Conservation (phyloP, 2,329 filamentous ascomycete species). For the Elsinoe necatrix region DNA sequence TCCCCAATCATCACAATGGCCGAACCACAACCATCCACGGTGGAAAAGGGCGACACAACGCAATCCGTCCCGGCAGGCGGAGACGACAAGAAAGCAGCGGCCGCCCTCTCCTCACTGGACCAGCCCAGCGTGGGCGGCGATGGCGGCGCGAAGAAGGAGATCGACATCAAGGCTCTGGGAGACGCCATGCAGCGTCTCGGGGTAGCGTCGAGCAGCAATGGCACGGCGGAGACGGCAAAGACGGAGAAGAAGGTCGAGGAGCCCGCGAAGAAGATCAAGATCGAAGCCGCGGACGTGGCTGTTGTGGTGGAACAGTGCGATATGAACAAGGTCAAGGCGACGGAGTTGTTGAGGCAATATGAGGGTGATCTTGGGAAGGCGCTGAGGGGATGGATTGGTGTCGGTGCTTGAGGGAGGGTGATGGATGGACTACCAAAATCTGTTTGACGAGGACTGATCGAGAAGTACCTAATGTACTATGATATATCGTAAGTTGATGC, state of each 20-base stretch:
- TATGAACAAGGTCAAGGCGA: slow-evolving; percentile 61
- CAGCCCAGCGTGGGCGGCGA: slow-evolving; percentile 43
- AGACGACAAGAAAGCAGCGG: slow-evolving; percentile 69
- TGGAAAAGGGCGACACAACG: slow-evolving; percentile 53
- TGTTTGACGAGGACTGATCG: too few relatives aligned
- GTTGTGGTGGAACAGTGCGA: slow-evolving; percentile 68
- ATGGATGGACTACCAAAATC: too few relatives aligned
- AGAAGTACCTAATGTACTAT: too few relatives aligned
- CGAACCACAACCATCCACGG: slow-evolving; percentile 50
- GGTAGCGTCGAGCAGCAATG: slow-evolving; percentile 38
- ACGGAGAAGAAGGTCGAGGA: slow-evolving; percentile 23
- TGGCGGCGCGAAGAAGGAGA: slow-evolving; percentile 44
- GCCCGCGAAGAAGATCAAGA: slow-evolving; percentile 51
- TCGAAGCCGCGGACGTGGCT: slow-evolving; percentile 62
- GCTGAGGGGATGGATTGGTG: slow-evolving; percentile 9
- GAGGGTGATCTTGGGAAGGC: slow-evolving; percentile 48
- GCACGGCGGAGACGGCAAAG: slow-evolving; percentile 15
- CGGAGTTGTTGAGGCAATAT: slow-evolving; percentile 62
- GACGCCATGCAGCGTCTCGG: slow-evolving; percentile 61
- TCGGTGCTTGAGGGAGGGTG: slow-evolving; percentile 6
- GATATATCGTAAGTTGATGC: too few relatives aligned
- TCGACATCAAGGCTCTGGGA: slow-evolving; percentile 61
- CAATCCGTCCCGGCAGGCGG: slow-evolving; percentile 46
- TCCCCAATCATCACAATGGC: slow-evolving; percentile 48
- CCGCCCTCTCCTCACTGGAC: slow-evolving; percentile 64